Evolutionary conservation across 805 yeast species (phyloP).

Genomic region (Huiozyma sinensis): DNA sequence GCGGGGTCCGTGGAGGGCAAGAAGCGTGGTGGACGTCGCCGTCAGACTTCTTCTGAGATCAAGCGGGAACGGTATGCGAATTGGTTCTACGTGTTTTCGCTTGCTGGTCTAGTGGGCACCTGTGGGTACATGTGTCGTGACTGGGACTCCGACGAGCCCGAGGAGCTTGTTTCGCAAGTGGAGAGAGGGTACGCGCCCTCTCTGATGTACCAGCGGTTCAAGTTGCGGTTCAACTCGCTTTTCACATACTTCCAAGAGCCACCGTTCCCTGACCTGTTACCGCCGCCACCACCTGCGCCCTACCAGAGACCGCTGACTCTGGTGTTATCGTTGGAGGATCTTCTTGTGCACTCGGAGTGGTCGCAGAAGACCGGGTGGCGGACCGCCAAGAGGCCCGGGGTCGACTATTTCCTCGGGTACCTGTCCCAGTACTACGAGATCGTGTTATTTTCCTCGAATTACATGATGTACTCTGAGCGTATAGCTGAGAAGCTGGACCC

Average conservation of each 20-base stretch:
- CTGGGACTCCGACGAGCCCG: constrained; percentile 73
- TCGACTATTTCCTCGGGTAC: constrained; percentile 91
- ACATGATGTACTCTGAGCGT: constrained; percentile 75
- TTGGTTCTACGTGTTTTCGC: constrained; percentile 50
- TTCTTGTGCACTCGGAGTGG: constrained; percentile 89
- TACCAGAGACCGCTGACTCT: constrained; percentile 87
- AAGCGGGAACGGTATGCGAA: constrained; percentile 78
- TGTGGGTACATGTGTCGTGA: constrained; percentile 68
- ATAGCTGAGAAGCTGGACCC: constrained; percentile 88
- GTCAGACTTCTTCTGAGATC: constrained; percentile 64
- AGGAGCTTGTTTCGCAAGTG: constrained; percentile 42
- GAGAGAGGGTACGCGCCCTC: constrained; percentile 59
- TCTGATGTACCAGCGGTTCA: constrained; percentile 57
- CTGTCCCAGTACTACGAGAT: constrained; percentile 92
- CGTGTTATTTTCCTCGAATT: constrained; percentile 79
- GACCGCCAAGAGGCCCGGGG: constrained; percentile 97
- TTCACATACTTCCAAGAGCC: constrained; percentile 87
- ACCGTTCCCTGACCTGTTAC: constrained; percentile 82
- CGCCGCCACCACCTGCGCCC: constrained; percentile 84
- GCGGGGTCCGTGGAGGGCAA: constrained; percentile 11
- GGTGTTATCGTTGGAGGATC: constrained; percentile 81
- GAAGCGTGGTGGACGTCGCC: constrained; percentile 35
- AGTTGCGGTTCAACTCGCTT: constrained; percentile 59
- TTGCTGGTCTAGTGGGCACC: constrained; percentile 39
- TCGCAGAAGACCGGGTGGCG: constrained; percentile 89